Evolutionary conservation across 139 green algal genomes (phyloP).

Genomic region (Micractinium conductrix): DNA sequence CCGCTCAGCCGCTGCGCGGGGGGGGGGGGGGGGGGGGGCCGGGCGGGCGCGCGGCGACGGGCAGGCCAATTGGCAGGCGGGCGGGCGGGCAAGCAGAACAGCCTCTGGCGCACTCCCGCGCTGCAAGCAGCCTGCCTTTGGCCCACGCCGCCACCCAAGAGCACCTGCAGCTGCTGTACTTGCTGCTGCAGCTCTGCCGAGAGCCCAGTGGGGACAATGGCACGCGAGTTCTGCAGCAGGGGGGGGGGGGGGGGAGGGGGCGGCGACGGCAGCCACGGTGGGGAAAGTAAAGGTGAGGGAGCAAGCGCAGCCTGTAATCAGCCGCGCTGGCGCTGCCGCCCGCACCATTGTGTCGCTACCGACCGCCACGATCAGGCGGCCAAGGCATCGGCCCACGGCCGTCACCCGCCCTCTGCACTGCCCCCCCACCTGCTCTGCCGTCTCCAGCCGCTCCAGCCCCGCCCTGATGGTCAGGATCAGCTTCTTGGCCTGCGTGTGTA

Average conservation of each 20-base stretch:
- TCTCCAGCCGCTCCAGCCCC: conserved; percentile 74
- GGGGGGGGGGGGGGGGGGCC: neutral
- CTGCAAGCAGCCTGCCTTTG: neutral
- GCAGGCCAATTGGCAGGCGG: too few relatives aligned
- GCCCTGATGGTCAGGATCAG: conserved; percentile 68
- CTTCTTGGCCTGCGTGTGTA: conserved; percentile 69
- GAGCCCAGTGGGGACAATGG: conserved; percentile 22
- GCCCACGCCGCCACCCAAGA: neutral
- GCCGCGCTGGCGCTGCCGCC: too few relatives aligned
- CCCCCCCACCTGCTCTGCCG: conserved; percentile 37
- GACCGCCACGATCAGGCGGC: too few relatives aligned
- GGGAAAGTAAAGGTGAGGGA: too few relatives aligned
- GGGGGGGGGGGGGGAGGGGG: neutral
- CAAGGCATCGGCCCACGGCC: too few relatives aligned
- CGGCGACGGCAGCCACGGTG: neutral
- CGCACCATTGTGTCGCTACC: too few relatives aligned
- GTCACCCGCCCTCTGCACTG: neutral
- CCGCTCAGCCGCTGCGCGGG: conserved; percentile 63
- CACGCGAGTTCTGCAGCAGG: conserved; percentile 16
- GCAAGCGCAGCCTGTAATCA: too few relatives aligned
- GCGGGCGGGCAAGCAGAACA: too few relatives aligned
- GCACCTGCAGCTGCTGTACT: conserved; percentile 65
- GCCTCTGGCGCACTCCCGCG: neutral
- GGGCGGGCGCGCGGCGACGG: too few relatives aligned
- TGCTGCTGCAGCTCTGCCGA: conserved; percentile 62